phyloP scores from a whole-genome alignment of 768 basidiomycete species.

The Tylopilus balloui region DNA sequence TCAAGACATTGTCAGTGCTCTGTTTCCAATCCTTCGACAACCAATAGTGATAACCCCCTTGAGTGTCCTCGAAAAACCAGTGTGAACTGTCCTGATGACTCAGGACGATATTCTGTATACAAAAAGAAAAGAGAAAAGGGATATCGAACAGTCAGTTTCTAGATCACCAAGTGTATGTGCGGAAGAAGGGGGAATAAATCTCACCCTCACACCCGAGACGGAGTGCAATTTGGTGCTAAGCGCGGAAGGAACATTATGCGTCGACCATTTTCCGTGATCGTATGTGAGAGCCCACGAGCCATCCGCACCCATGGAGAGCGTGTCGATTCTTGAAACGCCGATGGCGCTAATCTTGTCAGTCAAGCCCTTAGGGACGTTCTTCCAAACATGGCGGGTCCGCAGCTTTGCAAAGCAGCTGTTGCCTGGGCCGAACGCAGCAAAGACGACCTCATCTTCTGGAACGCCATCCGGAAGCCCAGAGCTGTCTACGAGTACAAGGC shows the following conservation, averaged over 20 bases:
- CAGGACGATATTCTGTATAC: not conserved
- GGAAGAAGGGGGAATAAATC: no score
- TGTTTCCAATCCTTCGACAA: no score
- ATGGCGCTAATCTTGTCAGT: not conserved
- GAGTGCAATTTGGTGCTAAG: not conserved
- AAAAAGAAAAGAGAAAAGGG: no score
- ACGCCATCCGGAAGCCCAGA: not conserved
- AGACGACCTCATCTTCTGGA: not conserved
- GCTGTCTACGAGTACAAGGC: not conserved
- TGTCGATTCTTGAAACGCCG: not conserved
- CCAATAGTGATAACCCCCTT: not conserved
- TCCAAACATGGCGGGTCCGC: not conserved
- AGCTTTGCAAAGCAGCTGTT: not conserved
- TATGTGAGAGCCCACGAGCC: not conserved
- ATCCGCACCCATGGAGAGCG: not conserved
- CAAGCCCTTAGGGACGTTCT: not conserved
- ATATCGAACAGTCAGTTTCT: not conserved
- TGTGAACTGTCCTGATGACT: not conserved
- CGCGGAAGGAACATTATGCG: not conserved
- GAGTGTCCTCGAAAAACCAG: not conserved
- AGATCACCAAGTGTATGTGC: not conserved
- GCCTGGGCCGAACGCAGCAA: not conserved
- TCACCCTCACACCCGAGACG: not conserved
- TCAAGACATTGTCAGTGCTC: no score
- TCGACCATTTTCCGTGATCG: not conserved